Evolutionary conservation across 768 basidiomycete species (phyloP), one percentile per base, ranked within the genome.

Genomic region (Nidularia pulvinata): DNA sequence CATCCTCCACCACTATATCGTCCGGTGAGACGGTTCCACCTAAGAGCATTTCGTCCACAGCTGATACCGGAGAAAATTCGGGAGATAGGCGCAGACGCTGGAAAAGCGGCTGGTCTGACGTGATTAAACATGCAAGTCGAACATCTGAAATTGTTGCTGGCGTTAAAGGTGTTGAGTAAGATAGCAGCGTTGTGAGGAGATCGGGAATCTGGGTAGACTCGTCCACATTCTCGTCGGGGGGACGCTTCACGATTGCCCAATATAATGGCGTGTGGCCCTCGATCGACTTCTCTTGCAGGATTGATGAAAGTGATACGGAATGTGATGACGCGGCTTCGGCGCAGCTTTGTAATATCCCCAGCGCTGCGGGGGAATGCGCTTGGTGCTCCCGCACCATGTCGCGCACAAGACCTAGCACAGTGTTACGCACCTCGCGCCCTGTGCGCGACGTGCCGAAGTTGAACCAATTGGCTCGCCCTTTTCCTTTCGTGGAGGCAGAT

Each of bases 251-350:
- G 36, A 50, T 50, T 0, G 83, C 84, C 89, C 89, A 91, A 61
- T 90, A 90, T 2, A 91, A 57, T 0, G 86, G 84, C 0, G 84
- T 83, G 59, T 84, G 86, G 1, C 71, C 73, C 59, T 89, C 89
- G 35, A 89, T 82, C 6, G 72, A 82, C 32, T 68, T 77, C 44
- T 88, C 83, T 60, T 89, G 88, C 0, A 91, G 69, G 7, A 91
- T 59, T 0, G 71, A 55, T 0, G 84, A 75, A 35, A 89, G 69
- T 4, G 79, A 76, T 1, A 89, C 57, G n/a, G 67, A 68, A 36
- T 84, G 74, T 0, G 74, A 63, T 6, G 63, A 59, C 59, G 88
- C 89, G 0, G 85, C 85, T 9, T 82, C 82, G 3, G 79, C 76
- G 59, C 89, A 91, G 61, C 82, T 84, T 34, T 78, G 75, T 7